Evolutionary conservation across 192 early-diverging fungal species (phyloP).

Genomic region (Entomortierella lignicola): DNA sequence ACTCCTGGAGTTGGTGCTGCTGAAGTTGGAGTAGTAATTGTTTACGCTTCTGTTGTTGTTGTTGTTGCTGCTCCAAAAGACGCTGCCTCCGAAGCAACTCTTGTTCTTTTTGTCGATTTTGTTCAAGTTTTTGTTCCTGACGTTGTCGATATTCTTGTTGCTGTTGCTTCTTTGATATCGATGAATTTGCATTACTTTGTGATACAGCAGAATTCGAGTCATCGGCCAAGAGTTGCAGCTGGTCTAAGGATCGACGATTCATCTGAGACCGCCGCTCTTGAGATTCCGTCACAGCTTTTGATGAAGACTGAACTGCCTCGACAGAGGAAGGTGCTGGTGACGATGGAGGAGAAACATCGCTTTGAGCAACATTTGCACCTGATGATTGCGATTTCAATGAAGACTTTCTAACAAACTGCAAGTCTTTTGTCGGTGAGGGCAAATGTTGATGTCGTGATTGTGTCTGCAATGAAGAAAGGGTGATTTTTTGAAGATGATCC

Average conservation of each 20-base stretch:
- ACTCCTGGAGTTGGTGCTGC: slow-evolving; percentile 26
- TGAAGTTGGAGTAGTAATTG: slow-evolving; percentile 22
- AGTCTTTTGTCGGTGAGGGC: too few species aligned
- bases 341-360: too few species aligned
- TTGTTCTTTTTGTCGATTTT: slow-evolving; percentile 18
- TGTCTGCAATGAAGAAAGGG: too few species aligned
- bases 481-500: not conserved
- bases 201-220: too few species aligned
- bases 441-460: too few species aligned
- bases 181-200: not conserved
- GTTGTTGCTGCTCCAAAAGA: slow-evolving; percentile 22
- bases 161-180: not conserved
- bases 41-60: slow-evolving; percentile 4
- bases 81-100: slow-evolving; percentile 24
- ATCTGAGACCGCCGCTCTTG: not conserved
- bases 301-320: not conserved
- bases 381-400: too few species aligned
- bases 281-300: not conserved
- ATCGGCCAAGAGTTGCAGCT: too few species aligned
- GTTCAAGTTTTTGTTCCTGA: slow-evolving; percentile 19
- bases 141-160: slow-evolving; percentile 12
- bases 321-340: too few species aligned
- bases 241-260: not conserved
- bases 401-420: too few species aligned
- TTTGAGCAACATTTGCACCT: too few species aligned